Evolutionary conservation across 106 monocot species (phyloP).

Genomic region (Allium sativum): DNA sequence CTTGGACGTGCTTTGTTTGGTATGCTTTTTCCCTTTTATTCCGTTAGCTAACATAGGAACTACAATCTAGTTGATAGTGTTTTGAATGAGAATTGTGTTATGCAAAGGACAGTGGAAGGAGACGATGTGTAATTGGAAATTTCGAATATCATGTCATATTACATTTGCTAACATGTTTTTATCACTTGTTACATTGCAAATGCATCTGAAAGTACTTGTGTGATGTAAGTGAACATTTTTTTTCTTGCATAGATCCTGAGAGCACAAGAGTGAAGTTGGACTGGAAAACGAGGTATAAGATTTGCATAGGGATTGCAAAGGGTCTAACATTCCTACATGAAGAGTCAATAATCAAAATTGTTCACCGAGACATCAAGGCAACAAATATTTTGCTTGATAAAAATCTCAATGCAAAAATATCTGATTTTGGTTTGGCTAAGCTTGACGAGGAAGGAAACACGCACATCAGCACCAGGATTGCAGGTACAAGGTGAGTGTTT

Average conservation of each 20-base stretch:
- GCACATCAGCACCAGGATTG: conserved; percentile 37
- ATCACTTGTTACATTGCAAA: no score
- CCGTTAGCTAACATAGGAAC: background rate
- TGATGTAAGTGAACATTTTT: no score
- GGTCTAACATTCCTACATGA: conserved; percentile 45
- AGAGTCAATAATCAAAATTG: conserved; percentile 33
- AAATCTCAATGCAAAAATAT: conserved; percentile 40
- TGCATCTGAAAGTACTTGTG: no score
- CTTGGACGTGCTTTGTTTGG: conserved; percentile 21
- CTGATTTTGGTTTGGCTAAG: conserved; percentile 50
- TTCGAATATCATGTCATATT: background rate
- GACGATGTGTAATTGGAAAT: no score
- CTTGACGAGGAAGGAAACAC: conserved; percentile 32
- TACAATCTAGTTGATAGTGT: background rate
- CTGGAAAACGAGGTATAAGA: conserved; percentile 34
- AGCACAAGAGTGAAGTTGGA: conserved; percentile 17
- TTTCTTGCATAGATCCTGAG: conserved; percentile 13
- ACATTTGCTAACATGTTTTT: no score
- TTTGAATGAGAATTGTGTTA: no score
- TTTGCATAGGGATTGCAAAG: conserved; percentile 42
- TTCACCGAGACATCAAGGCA: conserved; percentile 44
- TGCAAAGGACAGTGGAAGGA: no score
- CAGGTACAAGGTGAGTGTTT: conserved; percentile 41
- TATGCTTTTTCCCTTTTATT: conserved; percentile 7
- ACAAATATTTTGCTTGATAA: conserved; percentile 41